Evolutionary conservation across 2,329 filamentous ascomycete species (phyloP).

Genomic region (Erysiphe pulchra): DNA sequence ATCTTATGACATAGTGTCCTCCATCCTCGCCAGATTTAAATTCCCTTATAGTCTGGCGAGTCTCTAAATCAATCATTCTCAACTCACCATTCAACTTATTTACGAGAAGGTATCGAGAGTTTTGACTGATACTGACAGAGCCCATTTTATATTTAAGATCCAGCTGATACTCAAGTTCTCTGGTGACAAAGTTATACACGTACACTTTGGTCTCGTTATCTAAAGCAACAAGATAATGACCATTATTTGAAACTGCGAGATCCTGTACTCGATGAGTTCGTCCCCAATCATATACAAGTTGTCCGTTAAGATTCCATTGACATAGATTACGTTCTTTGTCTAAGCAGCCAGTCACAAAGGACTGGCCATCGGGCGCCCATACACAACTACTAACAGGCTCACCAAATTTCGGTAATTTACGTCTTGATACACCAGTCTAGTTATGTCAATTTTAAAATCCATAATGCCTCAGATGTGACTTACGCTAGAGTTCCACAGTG

Average conservation of each 20-base stretch:
- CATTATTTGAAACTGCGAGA: conserved; percentile 58
- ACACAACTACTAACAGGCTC: conserved; percentile 72
- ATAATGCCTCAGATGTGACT: conserved; percentile 10
- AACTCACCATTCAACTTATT: conserved; percentile 59
- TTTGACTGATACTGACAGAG: conserved; percentile 55
- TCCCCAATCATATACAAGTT: conserved; percentile 37
- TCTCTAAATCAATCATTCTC: conserved; percentile 52
- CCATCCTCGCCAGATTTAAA: conserved; percentile 49
- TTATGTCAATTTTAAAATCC: conserved; percentile 2
- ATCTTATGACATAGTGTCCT: conserved; percentile 55
- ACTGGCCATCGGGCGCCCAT: conserved; percentile 59
- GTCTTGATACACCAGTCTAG: conserved; percentile 36
- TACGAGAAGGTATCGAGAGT: conserved; percentile 59
- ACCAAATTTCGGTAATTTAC: conserved; percentile 42
- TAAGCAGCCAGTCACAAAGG: conserved; percentile 57
- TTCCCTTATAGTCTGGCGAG: conserved; percentile 41
- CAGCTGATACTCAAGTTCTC: conserved; percentile 51
- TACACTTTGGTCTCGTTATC: conserved; percentile 45
- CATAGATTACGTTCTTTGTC: conserved; percentile 40
- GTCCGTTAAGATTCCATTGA: conserved; percentile 41
- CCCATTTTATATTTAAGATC: conserved; percentile 43
- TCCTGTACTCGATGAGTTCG: conserved; percentile 58
- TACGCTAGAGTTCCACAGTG: conserved; percentile 50
- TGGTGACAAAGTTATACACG: conserved; percentile 57
- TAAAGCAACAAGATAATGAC: conserved; percentile 54